Evolutionary conservation across 352 stramenopile genomes (phyloP).

Genomic region (Globisporangium paddicum): DNA sequence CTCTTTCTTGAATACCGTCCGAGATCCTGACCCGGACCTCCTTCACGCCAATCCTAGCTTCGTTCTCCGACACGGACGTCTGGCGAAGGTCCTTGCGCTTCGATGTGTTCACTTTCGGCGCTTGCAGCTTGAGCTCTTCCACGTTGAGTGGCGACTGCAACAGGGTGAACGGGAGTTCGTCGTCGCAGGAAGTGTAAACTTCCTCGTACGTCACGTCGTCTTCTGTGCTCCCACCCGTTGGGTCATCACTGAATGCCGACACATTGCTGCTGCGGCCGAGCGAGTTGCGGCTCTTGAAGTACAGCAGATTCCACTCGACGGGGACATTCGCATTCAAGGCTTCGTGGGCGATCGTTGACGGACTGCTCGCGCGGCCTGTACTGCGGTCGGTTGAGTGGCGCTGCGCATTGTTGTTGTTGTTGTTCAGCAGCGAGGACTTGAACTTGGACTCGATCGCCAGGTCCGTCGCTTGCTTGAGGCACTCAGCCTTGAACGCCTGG

Average conservation of each 20-base stretch:
- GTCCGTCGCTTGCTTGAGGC: constrained; percentile 50
- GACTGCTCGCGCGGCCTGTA: constrained; percentile 1
- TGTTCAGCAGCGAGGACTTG: constrained; percentile 22
- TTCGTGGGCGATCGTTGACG: constrained; percentile 1
- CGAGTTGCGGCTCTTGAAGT: constrained; percentile 37
- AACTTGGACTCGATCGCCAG: constrained; percentile 57
- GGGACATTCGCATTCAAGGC: constrained; percentile 28
- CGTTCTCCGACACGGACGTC: constrained; percentile 9
- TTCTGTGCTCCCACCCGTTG: neutral
- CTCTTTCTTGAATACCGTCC: neutral
- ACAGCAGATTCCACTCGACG: constrained; percentile 47
- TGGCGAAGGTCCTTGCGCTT: constrained; percentile 7
- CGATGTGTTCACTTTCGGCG: constrained; percentile 4
- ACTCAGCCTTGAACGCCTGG: constrained; percentile 74
- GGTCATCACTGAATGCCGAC: constrained; percentile 20
- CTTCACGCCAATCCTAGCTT: constrained; percentile 2
- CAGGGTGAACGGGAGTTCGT: constrained; percentile 60
- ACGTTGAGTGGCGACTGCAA: constrained; percentile 35
- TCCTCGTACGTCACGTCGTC: constrained; percentile 47
- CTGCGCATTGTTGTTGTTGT: constrained; percentile 9
- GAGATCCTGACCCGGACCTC: constrained; percentile 11
- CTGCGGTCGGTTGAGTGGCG: constrained; percentile 10
- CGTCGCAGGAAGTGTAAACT: constrained; percentile 40
- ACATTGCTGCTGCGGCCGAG: constrained; percentile 29
- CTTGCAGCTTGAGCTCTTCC: neutral